These are phyloP conservation scores for Dendrobium officinale DNA, from an alignment of 106 monocot species.

Conservation along the genomic window DNA sequence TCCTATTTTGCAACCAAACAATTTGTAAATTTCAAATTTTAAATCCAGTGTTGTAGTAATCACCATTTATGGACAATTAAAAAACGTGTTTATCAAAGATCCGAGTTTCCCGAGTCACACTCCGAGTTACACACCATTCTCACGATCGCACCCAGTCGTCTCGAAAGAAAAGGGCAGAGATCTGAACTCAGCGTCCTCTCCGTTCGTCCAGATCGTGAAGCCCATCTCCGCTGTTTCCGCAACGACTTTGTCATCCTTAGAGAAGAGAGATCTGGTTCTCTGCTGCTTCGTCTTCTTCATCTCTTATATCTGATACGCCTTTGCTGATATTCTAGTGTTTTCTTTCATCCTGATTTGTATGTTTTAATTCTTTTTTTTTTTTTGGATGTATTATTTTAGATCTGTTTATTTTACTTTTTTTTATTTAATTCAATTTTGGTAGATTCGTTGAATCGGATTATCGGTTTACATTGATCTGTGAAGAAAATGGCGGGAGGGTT, in stretches of 20 bases:
- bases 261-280: background rate
- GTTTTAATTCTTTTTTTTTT: background rate
- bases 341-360: background rate
- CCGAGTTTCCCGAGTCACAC: too few relatives aligned
- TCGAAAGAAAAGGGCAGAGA: background rate
- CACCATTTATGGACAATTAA: too few relatives aligned
- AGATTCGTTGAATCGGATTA: background rate
- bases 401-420: background rate
- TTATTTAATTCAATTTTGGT: background rate
- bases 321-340: background rate
- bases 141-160: background rate
- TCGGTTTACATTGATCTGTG: background rate
- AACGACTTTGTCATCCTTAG: too few relatives aligned
- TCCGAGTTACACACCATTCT: background rate
- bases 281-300: background rate
- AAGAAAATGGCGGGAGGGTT: conserved; percentile 15
- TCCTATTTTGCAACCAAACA: too few relatives aligned
- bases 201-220: background rate
- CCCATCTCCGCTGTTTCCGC: too few relatives aligned
- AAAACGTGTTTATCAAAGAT: too few relatives aligned
- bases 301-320: background rate
- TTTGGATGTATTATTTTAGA: background rate
- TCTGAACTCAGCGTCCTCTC: background rate
- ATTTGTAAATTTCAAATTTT: too few relatives aligned
- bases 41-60: too few relatives aligned